Evolutionary conservation across 768 basidiomycete species (phyloP).

Genomic region (Psilocybe subaeruginosa): DNA sequence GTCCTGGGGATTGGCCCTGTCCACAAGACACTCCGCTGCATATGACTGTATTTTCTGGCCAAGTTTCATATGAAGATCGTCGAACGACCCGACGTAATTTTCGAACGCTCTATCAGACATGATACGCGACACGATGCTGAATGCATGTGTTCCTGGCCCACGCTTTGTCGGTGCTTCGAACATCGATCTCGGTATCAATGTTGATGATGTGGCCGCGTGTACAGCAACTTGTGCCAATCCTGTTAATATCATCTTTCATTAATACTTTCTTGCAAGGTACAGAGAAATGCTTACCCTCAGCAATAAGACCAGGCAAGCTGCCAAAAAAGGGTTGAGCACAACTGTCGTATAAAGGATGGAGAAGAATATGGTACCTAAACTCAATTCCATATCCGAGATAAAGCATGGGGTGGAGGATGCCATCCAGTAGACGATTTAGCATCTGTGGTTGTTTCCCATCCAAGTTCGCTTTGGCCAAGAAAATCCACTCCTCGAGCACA

Average conservation of each 20-base stretch:
- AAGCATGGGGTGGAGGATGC: conserved; percentile 18
- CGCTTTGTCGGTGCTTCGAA: neutral
- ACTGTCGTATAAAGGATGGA: neutral
- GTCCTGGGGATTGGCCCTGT: conserved; percentile 5
- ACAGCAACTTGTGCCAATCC: conserved; percentile 12
- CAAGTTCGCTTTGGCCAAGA: conserved; percentile 12
- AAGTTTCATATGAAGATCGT: conserved; percentile 1
- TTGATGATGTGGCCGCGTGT: conserved; percentile 4
- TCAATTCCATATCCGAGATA: conserved; percentile 18
- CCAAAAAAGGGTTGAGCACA: neutral
- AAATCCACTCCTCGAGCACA: conserved; percentile 14
- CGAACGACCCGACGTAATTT: conserved; percentile 2
- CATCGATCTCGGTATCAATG: neutral
- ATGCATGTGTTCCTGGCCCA: conserved; percentile 10
- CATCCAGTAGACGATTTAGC: conserved; percentile 12
- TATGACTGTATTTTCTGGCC: conserved; percentile 8
- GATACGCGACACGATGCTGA: conserved; percentile 14
- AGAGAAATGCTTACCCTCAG: conserved; percentile 11
- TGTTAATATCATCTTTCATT: neutral
- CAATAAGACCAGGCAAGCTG: conserved; percentile 15
- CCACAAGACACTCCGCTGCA: conserved; percentile 11
- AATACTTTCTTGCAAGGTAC: neutral
- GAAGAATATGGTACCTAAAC: conserved; percentile 7
- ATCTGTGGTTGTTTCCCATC: conserved; percentile 13
- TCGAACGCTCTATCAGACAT: conserved; percentile 5